phyloP scores from a whole-genome alignment of 1,139 yeast species.

The Geotrichum reessii region DNA sequence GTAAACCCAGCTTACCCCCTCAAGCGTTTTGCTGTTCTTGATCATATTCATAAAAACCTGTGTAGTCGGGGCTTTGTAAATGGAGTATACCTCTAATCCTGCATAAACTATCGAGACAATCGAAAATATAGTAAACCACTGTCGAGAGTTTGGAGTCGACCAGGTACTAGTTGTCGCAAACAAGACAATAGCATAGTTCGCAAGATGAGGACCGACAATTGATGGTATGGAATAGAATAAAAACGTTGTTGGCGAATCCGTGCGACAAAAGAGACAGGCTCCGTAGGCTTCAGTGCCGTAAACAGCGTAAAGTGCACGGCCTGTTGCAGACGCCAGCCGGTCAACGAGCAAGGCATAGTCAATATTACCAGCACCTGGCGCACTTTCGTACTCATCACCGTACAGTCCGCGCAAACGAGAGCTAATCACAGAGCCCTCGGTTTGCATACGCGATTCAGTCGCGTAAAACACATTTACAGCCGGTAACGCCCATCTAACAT shows the following conservation, averaged over 20 bases:
- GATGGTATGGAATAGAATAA: constrained; percentile 24
- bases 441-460: constrained; percentile 25
- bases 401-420: constrained; percentile 20
- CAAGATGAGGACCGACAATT: constrained; percentile 24
- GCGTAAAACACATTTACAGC: constrained; percentile 19
- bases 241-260: constrained; percentile 21
- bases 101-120: constrained; percentile 11
- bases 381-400: constrained; percentile 13
- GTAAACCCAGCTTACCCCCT: constrained; percentile 24
- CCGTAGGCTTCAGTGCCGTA: constrained; percentile 27
- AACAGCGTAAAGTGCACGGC: constrained; percentile 25
- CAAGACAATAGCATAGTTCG: constrained; percentile 22
- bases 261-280: constrained; percentile 28
- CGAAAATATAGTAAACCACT: constrained; percentile 21
- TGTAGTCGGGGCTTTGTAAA: constrained; percentile 15
- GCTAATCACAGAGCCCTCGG: constrained; percentile 24
- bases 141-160: constrained; percentile 17
- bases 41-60: not conserved
- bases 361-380: constrained; percentile 5
- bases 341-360: constrained; percentile 21
- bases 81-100: constrained; percentile 16
- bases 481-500: not conserved
- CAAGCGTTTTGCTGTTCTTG: constrained; percentile 15
- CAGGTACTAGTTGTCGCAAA: constrained; percentile 20
- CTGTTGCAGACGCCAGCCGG: constrained; percentile 23